Evolutionary conservation across 2,329 filamentous ascomycete genomes (phyloP).

Genomic region (Phaeoacremonium minimum): DNA sequence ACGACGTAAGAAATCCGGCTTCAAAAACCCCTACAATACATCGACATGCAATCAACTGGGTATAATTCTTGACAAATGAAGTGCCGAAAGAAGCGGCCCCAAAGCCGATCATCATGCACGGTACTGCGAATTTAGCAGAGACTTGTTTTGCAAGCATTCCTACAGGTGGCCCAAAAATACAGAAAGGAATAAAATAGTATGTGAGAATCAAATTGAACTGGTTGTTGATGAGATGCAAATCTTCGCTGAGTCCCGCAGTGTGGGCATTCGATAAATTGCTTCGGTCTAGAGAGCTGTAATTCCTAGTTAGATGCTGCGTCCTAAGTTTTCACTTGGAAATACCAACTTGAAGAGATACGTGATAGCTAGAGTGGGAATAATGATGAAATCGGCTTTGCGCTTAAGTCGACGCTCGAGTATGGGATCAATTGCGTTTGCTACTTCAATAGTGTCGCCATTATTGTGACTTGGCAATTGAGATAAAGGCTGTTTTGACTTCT

Average conservation of each 20-base stretch:
- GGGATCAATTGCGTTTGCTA: no score
- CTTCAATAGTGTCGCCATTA: no score
- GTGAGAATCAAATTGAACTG: slow-evolving; percentile 8
- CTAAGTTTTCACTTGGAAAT: no score
- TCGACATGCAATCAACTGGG: slow-evolving; percentile 1
- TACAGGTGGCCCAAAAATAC: slow-evolving; percentile 3
- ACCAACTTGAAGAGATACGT: slow-evolving; percentile 1
- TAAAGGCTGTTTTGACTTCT: no score
- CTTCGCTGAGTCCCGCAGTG: not conserved
- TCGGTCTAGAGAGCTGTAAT: slow-evolving; percentile 6
- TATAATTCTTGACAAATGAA: slow-evolving; percentile 3
- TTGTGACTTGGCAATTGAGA: no score
- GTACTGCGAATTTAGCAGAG: not conserved
- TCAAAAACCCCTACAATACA: slow-evolving; percentile 5
- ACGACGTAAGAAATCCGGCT: slow-evolving; percentile 7
- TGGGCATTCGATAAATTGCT: slow-evolving; percentile 8
- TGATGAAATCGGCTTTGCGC: not conserved
- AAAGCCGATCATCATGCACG: not conserved
- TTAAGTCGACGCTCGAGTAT: no score
- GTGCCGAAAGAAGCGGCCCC: not conserved
- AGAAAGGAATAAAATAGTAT: slow-evolving; percentile 7
- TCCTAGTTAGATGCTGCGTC: no score
- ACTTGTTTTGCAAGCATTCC: slow-evolving; percentile 5
- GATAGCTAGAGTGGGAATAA: not conserved
- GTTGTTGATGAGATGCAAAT: slow-evolving; percentile 1